Conservation (phyloP, 345 rosid species). For the Cardamine chenopodiifolia region DNA sequence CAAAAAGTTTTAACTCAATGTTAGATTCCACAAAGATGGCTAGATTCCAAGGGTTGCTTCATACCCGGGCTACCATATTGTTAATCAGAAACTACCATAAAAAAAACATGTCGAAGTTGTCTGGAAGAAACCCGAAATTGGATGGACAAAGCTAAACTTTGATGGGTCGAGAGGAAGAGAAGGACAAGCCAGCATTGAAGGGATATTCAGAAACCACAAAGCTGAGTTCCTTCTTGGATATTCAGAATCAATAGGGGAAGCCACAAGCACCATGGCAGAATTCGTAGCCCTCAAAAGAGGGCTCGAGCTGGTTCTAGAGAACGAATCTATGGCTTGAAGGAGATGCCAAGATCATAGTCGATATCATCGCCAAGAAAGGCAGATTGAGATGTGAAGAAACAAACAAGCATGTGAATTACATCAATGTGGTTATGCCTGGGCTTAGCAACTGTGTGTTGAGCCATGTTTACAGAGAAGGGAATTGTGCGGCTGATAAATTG, state of each 20-base stretch:
- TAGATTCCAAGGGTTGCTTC: conserved; percentile 44
- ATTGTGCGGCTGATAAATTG: conserved; percentile 70
- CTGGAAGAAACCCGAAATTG: conserved; percentile 68
- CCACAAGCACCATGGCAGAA: conserved; percentile 73
- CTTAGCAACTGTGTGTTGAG: conserved; percentile 55
- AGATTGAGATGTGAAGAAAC: conserved; percentile 54
- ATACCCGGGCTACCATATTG: conserved; percentile 31
- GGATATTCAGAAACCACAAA: conserved; percentile 75
- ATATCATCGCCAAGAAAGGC: conserved; percentile 53
- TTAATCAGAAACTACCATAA: conserved; percentile 54
- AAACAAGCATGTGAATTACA: conserved; percentile 48
- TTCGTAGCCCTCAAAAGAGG: conserved; percentile 74
- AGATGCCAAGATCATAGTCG: conserved; percentile 67
- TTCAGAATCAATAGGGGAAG: conserved; percentile 71
- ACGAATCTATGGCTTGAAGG: conserved; percentile 83
- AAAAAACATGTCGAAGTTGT: conserved; percentile 59
- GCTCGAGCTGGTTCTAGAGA: conserved; percentile 71
- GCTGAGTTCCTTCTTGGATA: conserved; percentile 82
- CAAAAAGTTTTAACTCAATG: conserved; percentile 32
- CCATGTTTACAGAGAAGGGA: conserved; percentile 76
- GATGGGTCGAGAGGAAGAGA: conserved; percentile 67
- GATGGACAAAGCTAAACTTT: conserved; percentile 86
- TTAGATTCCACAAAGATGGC: conserved; percentile 45
- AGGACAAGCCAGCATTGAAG: conserved; percentile 77
- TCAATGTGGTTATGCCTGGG: conserved; percentile 58